Evolutionary conservation across 495 filamentous ascomycete species (phyloP).

Genomic region (Acidiella bohemica): DNA sequence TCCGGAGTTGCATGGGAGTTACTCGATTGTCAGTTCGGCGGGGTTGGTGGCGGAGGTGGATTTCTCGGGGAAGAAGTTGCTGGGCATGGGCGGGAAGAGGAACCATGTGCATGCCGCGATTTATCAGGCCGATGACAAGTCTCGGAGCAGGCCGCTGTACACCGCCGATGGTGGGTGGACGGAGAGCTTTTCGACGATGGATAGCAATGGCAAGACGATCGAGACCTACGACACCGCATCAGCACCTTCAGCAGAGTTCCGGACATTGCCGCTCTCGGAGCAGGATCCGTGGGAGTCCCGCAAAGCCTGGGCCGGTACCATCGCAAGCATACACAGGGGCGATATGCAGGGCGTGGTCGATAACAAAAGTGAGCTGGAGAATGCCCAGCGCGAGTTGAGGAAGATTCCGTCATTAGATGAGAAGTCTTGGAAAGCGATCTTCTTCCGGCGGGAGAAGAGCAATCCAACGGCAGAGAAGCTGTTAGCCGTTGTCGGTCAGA

Average conservation of each 20-base stretch:
- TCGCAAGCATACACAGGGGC: slow-evolving; percentile 23
- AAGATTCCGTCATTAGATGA: slow-evolving; percentile 14
- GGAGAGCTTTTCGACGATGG: slow-evolving; percentile 29
- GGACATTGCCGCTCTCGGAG: slow-evolving; percentile 23
- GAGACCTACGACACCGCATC: slow-evolving; percentile 9
- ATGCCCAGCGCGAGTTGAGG: slow-evolving; percentile 16
- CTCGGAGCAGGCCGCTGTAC: slow-evolving; percentile 20
- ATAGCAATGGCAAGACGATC: slow-evolving; percentile 25
- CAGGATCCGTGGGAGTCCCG: slow-evolving; percentile 36
- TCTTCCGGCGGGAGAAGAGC: slow-evolving; percentile 11
- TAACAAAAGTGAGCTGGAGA: slow-evolving; percentile 15
- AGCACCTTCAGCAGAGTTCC: slow-evolving; percentile 24
- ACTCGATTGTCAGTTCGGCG: slow-evolving; percentile 26
- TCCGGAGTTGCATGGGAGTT: slow-evolving; percentile 27
- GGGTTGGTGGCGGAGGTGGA: slow-evolving; percentile 30
- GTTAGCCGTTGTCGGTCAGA: slow-evolving; percentile 9
- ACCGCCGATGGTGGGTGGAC: slow-evolving; percentile 31
- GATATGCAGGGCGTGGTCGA: slow-evolving; percentile 26
- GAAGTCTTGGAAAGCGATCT: slow-evolving; percentile 17
- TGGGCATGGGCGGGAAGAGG: slow-evolving; percentile 24
- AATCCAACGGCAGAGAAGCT: slow-evolving; percentile 14
- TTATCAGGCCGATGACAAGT: slow-evolving; percentile 14
- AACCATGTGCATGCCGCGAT: slow-evolving; percentile 20
- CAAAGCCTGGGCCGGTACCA: slow-evolving; percentile 30
- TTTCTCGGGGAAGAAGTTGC: slow-evolving; percentile 29